Conservation (phyloP, 2,329 filamentous ascomycete species). For the Nigrospora oryzae region DNA sequence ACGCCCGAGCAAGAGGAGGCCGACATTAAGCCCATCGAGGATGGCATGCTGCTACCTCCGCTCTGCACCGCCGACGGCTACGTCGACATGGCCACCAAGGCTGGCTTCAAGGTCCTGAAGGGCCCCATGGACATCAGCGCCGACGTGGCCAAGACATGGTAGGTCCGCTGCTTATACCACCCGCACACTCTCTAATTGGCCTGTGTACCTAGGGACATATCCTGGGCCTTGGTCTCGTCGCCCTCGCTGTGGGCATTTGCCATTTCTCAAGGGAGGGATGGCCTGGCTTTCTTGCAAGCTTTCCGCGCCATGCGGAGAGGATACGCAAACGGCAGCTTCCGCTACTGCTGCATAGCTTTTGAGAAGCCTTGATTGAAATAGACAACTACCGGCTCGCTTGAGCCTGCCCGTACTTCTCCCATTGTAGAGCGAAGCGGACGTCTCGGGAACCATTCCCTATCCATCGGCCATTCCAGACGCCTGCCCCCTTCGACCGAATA, state of each 20-base stretch:
- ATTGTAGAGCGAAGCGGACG: too few relatives aligned
- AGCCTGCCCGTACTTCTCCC: too few relatives aligned
- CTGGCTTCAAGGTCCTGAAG: conserved; percentile 35
- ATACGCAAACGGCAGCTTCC: conserved; percentile 49
- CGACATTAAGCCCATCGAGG: conserved; percentile 53
- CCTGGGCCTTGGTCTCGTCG: conserved; percentile 50
- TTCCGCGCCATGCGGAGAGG: conserved; percentile 54
- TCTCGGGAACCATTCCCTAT: too few relatives aligned
- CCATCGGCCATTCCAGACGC: too few relatives aligned
- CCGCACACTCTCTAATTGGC: not conserved
- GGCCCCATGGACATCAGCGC: conserved; percentile 48
- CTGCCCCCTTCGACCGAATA: too few relatives aligned
- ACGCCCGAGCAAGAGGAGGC: conserved; percentile 27
- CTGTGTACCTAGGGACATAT: conserved; percentile 51
- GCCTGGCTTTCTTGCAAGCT: conserved; percentile 51
- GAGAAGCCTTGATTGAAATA: conserved; percentile 26
- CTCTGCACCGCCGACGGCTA: conserved; percentile 46
- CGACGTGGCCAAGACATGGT: conserved; percentile 53
- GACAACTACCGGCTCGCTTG: not conserved
- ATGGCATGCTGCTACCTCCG: conserved; percentile 52
- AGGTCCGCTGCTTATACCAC: conserved; percentile 3
- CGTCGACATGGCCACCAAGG: conserved; percentile 36
- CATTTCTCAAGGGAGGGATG: conserved; percentile 50
- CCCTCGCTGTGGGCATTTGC: conserved; percentile 54
- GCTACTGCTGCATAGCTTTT: conserved; percentile 51